Base-by-base conservation (phyloP, 2,329 filamentous ascomycete species). In the Geosmithia morbida region DNA sequence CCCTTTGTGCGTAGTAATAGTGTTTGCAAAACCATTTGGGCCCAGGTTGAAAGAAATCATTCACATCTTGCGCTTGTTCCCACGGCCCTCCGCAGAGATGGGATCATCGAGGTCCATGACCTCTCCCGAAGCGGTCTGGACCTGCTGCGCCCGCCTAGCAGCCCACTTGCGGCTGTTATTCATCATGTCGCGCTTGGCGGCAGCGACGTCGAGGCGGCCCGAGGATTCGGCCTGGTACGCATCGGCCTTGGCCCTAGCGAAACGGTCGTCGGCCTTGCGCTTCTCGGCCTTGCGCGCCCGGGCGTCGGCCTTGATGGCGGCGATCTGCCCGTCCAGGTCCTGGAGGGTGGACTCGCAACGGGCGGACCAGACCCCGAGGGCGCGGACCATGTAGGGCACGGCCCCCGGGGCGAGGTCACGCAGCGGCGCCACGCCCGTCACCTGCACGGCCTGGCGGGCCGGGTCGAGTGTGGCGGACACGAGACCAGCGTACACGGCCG, bases 401-500 rank as follows among this genome's bases (percentile, higher is more conserved):
- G 81, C 78, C 49, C 79, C 78, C 0, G 88, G 87, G 1, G 79
- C 75, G 1, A 95, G 77, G 61, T 98, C 92, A 18, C 92, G 87
- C 2, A 96, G 77, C 0, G 92, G 85, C 0, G 89, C 80, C 30
- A 96, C 80, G 51, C 85, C 83, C 46, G 81, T 83, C 47, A 97
- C 80, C 58, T 83, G 77, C 19, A 97, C 83, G 50, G 76, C 74
- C 33, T 83, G 78, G 48, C 82, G 74, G 49, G 78, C 77, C 3
- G 89, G 87, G 59, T 96, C 86, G 48, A 98, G 81, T 41, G 86
- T 89, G 7, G 83, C 90, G 40, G 77, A 75, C 45, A 98, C 67
- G 2, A 98, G 77, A 41, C 84, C 85, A 6, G 84, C 80, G 68
- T 96, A 97, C 59, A 96, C 84, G 55, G 88, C 85, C 39, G 81